These are phyloP conservation scores for Primulina eburnea DNA, from an alignment of 257 asterid genomes.

Conservation along the genomic window DNA sequence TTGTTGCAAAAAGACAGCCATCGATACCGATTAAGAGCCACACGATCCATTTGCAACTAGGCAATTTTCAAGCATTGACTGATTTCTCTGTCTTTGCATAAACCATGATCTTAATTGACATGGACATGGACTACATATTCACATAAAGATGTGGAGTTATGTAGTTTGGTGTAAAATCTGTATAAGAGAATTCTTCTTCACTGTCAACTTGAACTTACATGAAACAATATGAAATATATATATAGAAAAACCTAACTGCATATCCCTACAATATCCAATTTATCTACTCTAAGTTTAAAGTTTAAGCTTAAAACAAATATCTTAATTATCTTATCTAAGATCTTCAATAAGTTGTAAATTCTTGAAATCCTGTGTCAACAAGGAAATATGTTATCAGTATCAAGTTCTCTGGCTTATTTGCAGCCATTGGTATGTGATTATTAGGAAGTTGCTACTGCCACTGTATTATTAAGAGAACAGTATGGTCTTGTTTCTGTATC, in stretches of 20 bases:
- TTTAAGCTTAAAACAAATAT: no score
- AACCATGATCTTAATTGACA: background rate
- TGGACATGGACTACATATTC: background rate
- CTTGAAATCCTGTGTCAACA: background rate
- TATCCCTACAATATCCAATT: no score
- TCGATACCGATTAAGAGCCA: background rate
- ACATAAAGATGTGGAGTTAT: background rate
- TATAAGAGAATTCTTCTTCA: no score
- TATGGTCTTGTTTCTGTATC: background rate
- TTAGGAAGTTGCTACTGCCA: conserved; percentile 8
- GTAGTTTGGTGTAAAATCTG: no score
- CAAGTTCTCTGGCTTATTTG: conserved; percentile 4
- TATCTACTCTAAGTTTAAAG: no score
- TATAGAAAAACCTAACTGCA: no score
- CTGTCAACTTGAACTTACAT: no score
- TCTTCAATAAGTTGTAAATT: background rate
- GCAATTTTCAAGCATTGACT: background rate
- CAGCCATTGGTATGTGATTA: background rate
- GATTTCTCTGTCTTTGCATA: background rate
- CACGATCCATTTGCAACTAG: background rate
- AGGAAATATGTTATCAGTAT: background rate
- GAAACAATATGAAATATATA: no score
- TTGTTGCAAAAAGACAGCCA: background rate
- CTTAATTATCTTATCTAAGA: no score
- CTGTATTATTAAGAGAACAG: conserved; percentile 7